A percentile compares a stretch with the other conserved stretches of the same genome.
Evolutionary conservation across 495 filamentous ascomycete species (phyloP).

Genomic region (Aspergillus taichungensis): DNA sequence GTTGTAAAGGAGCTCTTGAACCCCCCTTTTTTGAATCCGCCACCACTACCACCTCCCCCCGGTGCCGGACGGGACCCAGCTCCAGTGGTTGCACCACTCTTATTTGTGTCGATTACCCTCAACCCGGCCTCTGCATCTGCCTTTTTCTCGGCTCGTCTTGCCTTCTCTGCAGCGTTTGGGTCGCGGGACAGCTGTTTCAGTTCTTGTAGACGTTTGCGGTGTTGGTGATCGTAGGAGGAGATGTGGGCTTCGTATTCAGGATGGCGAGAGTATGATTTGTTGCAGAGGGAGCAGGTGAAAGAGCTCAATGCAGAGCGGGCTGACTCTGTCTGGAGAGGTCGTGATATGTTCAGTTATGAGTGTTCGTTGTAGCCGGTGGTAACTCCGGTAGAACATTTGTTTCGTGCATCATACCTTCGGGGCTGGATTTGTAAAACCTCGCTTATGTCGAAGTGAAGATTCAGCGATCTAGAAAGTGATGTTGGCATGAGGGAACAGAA

Average conservation of each 20-base stretch:
- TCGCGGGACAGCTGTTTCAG: slow-evolving; percentile 54
- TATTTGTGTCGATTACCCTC: slow-evolving; percentile 25
- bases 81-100: slow-evolving; percentile 4
- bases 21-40: slow-evolving; percentile 52
- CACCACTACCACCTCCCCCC: slow-evolving; percentile 7
- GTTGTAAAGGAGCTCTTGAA: slow-evolving; percentile 53
- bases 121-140: slow-evolving; percentile 48
- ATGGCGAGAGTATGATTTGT: slow-evolving; percentile 52
- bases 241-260: slow-evolving; percentile 58
- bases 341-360: neutral
- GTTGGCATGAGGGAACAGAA: neutral
- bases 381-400: neutral
- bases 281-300: slow-evolving; percentile 68
- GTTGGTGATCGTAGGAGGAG: slow-evolving; percentile 52
- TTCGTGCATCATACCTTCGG: slow-evolving; percentile 31
- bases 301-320: slow-evolving; percentile 80
- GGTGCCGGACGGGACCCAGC: neutral
- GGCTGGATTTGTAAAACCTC: slow-evolving; percentile 42
- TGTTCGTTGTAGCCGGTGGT: too few relatives aligned
- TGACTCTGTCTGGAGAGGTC: slow-evolving; percentile 57
- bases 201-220: slow-evolving; percentile 55
- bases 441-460: slow-evolving; percentile 10
- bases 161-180: slow-evolving; percentile 48
- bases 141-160: slow-evolving; percentile 61
- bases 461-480: slow-evolving; percentile 4